Evolutionary conservation across 2,329 filamentous ascomycete species (phyloP), one percentile per base, ranked within the genome.

Genomic region (Arthrobotrys entomopaga): DNA sequence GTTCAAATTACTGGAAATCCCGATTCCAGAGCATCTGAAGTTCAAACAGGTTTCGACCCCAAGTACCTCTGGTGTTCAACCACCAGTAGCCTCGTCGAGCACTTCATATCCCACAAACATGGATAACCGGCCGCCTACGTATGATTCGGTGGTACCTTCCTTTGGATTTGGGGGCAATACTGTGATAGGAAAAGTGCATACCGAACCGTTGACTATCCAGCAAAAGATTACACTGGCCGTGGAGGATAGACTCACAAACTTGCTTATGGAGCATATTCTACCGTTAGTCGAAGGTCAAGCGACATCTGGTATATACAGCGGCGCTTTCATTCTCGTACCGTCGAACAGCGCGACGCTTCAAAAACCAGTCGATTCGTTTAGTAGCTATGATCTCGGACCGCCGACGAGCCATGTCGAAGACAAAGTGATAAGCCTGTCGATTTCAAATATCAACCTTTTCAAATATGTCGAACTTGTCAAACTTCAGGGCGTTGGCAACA

Each of bases 261-360:
- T 75, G 46, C 71, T 75, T 53, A 70, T 75, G 71, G 64, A 69
- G 57, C 71, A 75, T 52, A 69, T 75, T 16, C 42, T 69, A n/a
- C 71, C 71, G 42, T 46, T 75, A 26, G 65, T 75, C 3, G 65
- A 75, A 57, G 49, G 65, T 5, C 71, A 75, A 38, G 71, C 65
- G n/a, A 70, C 65, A 15, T 75, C 71, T 24, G 71, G 71, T 65
- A 75, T 75, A 38, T 75, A 75, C 53, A 69, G 61, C 46, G 63
- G 64, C 2, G 65, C 65, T 2, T 75, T 75, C 59, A 61, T 75
- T n/a, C 54, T 75, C 20, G 48, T 75, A 11, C 71, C 71, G 2
- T 75, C 71, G 10, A 70, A 75, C 40, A 70, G 64, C 20, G 19
- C 42, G 11, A 50, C 59, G 4, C 48, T 65, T 2, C 65, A 70